Evolutionary conservation across 345 rosid genomes (phyloP).

Genomic region (Moringa oleifera): DNA sequence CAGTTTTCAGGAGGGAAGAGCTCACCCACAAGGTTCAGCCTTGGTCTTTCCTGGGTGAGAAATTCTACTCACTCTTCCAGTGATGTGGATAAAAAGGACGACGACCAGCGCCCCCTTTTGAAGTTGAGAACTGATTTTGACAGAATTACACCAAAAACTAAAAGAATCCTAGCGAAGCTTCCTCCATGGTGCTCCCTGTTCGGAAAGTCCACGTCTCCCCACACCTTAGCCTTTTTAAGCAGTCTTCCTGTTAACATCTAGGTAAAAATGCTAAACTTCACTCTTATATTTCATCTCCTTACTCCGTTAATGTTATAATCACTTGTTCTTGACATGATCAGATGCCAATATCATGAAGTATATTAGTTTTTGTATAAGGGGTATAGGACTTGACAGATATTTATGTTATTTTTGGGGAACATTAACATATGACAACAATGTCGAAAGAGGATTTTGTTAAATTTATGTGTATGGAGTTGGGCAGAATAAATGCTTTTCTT

Average conservation of each 20-base stretch:
- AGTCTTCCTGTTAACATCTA: slow-evolving; percentile 54
- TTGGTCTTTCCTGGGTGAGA: slow-evolving; percentile 45
- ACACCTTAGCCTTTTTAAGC: slow-evolving; percentile 53
- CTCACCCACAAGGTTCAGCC: slow-evolving; percentile 49
- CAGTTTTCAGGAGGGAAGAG: slow-evolving; percentile 83
- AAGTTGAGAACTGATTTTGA: slow-evolving; percentile 79
- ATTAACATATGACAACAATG: too few species aligned
- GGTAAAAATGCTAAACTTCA: slow-evolving; percentile 4
- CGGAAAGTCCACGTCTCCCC: slow-evolving; percentile 84
- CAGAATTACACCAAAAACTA: slow-evolving; percentile 50
- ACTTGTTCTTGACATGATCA: too few species aligned
- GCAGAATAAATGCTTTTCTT: too few species aligned
- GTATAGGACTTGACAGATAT: too few species aligned
- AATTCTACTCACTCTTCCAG: slow-evolving; percentile 17
- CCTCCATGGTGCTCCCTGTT: slow-evolving; percentile 78
- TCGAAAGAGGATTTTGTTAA: too few species aligned
- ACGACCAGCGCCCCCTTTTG: slow-evolving; percentile 38
- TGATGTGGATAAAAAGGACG: slow-evolving; percentile 8
- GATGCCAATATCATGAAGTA: too few species aligned
- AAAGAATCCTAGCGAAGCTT: slow-evolving; percentile 46
- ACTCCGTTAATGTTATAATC: too few species aligned
- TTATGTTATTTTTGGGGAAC: too few species aligned
- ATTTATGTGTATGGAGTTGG: too few species aligned
- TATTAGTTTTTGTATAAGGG: too few species aligned
- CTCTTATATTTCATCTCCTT: too few species aligned